phyloP scores from a whole-genome alignment of 345 rosid genomes.

The Gossypium anomalum region DNA sequence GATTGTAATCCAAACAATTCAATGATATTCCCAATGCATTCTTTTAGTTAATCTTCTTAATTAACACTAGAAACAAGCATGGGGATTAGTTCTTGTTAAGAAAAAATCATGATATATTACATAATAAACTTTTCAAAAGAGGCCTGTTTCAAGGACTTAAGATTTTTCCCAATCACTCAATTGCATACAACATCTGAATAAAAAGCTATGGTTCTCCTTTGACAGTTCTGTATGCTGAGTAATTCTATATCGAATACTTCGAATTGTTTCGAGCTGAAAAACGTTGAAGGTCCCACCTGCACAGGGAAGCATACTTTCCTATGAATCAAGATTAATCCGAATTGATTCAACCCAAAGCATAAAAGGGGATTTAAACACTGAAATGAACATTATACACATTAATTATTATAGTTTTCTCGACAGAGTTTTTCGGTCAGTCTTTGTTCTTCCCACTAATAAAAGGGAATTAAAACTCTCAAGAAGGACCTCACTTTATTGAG shows the following conservation, averaged over 20 bases:
- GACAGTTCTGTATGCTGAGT: constrained; percentile 62
- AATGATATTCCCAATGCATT: neutral
- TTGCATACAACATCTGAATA: constrained; percentile 89
- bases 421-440: neutral
- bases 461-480: neutral
- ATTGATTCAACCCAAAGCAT: neutral
- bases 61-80: neutral
- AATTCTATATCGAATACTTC: constrained; percentile 93
- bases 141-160: neutral
- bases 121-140: neutral
- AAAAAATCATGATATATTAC: neutral
- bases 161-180: constrained; percentile 26
- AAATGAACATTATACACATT: neutral
- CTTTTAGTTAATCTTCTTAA: neutral
- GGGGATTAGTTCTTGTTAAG: neutral
- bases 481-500: neutral
- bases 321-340: neutral
- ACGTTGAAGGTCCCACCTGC: constrained; percentile 95
- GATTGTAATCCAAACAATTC: neutral
- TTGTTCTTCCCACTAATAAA: neutral
- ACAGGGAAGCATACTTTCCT: neutral
- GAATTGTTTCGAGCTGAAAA: constrained; percentile 91
- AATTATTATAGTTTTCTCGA: neutral
- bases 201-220: constrained; percentile 86
- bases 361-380: neutral